phyloP scores from a whole-genome alignment of 148 eudicot genomes.

The Suaeda aralocaspica region DNA sequence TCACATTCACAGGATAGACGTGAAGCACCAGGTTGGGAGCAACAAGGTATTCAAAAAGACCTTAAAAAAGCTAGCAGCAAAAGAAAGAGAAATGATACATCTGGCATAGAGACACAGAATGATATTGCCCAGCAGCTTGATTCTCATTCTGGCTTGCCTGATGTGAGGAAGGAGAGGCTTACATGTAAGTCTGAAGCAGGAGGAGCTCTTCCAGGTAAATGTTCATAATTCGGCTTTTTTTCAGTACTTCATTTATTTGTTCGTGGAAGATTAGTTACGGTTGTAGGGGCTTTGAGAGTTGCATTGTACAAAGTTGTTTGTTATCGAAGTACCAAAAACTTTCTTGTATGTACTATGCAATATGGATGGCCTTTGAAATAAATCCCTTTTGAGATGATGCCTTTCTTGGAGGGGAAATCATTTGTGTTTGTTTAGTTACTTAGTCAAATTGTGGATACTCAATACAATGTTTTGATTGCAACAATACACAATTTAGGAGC shows the following conservation, averaged over 20 bases:
- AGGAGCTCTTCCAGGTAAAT: conserved; percentile 35
- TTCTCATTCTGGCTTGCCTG: conserved; percentile 27
- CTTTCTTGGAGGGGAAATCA: no score
- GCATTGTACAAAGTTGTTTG: no score
- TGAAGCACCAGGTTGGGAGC: conserved; percentile 56
- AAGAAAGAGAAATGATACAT: conserved; percentile 55
- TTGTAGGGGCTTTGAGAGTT: no score
- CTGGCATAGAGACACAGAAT: conserved; percentile 38
- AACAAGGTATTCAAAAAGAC: conserved; percentile 51
- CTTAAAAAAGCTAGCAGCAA: conserved; percentile 39
- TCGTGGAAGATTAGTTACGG: no score
- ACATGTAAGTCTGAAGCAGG: conserved; percentile 39
- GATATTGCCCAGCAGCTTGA: conserved; percentile 43
- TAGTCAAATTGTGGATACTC: not conserved
- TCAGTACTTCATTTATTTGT: not conserved
- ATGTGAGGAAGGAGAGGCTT: conserved; percentile 40
- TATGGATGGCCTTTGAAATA: no score
- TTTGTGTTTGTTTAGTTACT: not conserved
- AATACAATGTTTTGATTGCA: not conserved
- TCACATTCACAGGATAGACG: conserved; percentile 60
- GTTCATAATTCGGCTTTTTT: not conserved
- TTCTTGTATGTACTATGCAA: no score
- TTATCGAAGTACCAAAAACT: no score
- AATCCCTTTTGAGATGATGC: not conserved
- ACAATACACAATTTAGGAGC: no score